Conservation (phyloP, 1,139 yeast species). For the Petasospora fabianii region DNA sequence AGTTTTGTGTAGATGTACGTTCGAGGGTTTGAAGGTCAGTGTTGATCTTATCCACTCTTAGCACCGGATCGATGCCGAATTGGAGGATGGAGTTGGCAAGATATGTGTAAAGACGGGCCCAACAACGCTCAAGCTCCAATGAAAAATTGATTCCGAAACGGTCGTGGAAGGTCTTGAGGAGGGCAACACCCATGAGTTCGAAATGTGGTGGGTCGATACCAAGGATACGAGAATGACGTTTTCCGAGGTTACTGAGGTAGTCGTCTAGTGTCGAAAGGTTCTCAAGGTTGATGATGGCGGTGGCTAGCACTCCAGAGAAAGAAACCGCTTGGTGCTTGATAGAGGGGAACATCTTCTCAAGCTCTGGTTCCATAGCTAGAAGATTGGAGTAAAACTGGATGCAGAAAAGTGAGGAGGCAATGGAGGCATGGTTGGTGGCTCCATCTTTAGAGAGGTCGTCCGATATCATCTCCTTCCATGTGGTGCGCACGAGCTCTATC, state of each 20-base stretch:
- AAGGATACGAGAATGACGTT: slow-evolving; percentile 70
- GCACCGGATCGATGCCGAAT: slow-evolving; percentile 60
- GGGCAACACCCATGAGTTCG: slow-evolving; percentile 76
- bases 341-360: slow-evolving; percentile 59
- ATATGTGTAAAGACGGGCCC: slow-evolving; percentile 58
- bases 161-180: slow-evolving; percentile 70
- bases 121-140: slow-evolving; percentile 52
- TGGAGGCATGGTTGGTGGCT: slow-evolving; percentile 20
- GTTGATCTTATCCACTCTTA: slow-evolving; percentile 29
- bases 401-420: slow-evolving; percentile 51
- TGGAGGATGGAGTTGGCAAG: slow-evolving; percentile 64
- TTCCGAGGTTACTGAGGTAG: slow-evolving; percentile 61
- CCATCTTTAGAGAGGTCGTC: slow-evolving; percentile 26
- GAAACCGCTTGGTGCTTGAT: slow-evolving; percentile 71
- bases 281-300: slow-evolving; percentile 49
- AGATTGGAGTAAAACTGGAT: slow-evolving; percentile 62
- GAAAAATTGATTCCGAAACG: slow-evolving; percentile 51
- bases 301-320: slow-evolving; percentile 75
- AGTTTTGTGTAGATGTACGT: slow-evolving; percentile 3
- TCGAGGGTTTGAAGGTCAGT: slow-evolving; percentile 10
- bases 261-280: slow-evolving; percentile 48
- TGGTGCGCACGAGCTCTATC: slow-evolving; percentile 34
- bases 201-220: slow-evolving; percentile 73
- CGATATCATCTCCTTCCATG: slow-evolving; percentile 37
- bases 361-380: slow-evolving; percentile 47